Conservation (phyloP, 2,329 filamentous ascomycete species). For the Amauroascus niger region DNA sequence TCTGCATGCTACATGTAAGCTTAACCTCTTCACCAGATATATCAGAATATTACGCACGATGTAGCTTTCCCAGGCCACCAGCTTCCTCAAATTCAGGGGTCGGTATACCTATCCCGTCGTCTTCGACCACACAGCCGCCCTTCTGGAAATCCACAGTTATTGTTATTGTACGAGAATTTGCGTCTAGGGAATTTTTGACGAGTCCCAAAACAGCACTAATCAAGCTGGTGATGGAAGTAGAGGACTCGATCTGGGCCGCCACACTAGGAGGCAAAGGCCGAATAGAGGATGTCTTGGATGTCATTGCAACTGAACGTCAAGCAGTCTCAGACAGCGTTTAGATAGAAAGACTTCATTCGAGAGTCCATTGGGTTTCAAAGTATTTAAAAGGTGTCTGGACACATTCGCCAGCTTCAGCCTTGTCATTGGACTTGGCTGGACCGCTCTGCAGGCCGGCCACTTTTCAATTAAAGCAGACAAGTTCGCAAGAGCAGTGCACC, state of each 20-base stretch:
- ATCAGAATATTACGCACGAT: constrained; percentile 48
- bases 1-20: constrained; percentile 41
- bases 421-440: not conserved
- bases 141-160: constrained; percentile 64
- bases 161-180: constrained; percentile 57
- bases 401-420: not conserved
- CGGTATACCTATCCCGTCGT: constrained; percentile 71
- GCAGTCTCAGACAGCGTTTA: too few species aligned
- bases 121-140: constrained; percentile 70
- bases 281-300: not conserved
- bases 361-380: not conserved
- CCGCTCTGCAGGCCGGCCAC: not conserved
- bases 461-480: not conserved
- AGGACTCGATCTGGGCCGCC: constrained; percentile 72
- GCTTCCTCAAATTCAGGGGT: constrained; percentile 59
- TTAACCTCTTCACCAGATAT: constrained; percentile 12
- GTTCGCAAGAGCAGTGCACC: not conserved
- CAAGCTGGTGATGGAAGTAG: constrained; percentile 65
- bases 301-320: not conserved
- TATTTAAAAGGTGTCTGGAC: not conserved
- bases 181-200: constrained; percentile 77
- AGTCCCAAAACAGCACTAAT: constrained; percentile 62
- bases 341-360: not conserved
- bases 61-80: constrained; percentile 62
- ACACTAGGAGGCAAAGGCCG: constrained; percentile 58